A percentile compares a stretch with the other conserved stretches of the same genome.
These are phyloP conservation scores for Prosopis cineraria DNA, from an alignment of 306 rosid species.

Conservation along the genomic window DNA sequence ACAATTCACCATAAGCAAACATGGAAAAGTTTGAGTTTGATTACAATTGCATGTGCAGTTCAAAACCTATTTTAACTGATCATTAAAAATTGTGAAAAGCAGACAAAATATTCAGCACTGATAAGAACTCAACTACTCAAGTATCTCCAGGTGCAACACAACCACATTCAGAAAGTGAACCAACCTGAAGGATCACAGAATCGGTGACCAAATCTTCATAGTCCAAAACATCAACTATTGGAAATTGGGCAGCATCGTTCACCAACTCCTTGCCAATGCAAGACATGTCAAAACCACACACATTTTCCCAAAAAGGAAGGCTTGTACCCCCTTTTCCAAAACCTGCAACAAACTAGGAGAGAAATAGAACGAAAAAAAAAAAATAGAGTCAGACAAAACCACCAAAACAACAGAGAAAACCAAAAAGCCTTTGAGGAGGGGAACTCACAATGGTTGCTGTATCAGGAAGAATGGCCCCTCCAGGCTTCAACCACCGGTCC, in stretches of 20 bases:
- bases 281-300: slow-evolving; percentile 79
- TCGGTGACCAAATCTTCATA: slow-evolving; percentile 71
- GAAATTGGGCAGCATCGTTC: slow-evolving; percentile 64
- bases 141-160: slow-evolving; percentile 7
- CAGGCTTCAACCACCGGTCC: slow-evolving; percentile 90
- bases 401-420: slow-evolving; percentile 10
- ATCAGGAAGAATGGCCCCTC: slow-evolving; percentile 95
- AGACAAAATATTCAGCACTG: not conserved
- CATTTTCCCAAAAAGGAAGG: slow-evolving; percentile 92
- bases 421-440: slow-evolving; percentile 10
- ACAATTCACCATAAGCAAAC: not conserved
- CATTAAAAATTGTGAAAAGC: slow-evolving; percentile 6
- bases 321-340: slow-evolving; percentile 92
- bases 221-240: slow-evolving; percentile 83
- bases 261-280: slow-evolving; percentile 84
- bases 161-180: slow-evolving; percentile 28
- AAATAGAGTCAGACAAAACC: not conserved
- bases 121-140: slow-evolving; percentile 23
- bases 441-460: slow-evolving; percentile 88
- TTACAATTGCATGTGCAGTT: slow-evolving; percentile 5
- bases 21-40: not conserved
- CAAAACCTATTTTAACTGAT: slow-evolving; percentile 3
- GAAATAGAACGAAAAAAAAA: slow-evolving; percentile 25
- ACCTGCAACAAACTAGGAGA: slow-evolving; percentile 85
- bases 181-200: slow-evolving; percentile 76